These are phyloP conservation scores for Cadophora sp. DNA, from an alignment of 2,329 filamentous ascomycete species.

Conservation along the genomic window DNA sequence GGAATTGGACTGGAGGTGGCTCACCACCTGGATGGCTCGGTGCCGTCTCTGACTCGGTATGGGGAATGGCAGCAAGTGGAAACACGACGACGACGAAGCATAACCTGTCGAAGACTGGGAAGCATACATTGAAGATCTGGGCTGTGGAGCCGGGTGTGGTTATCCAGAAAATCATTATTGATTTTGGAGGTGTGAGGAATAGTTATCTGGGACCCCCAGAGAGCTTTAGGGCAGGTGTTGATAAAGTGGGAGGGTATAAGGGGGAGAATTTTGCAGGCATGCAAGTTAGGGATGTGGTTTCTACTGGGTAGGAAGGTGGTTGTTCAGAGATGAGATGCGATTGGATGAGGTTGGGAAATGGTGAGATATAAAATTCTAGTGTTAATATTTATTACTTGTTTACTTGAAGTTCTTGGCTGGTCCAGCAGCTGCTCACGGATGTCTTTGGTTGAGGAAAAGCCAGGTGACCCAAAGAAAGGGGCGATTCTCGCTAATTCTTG, in stretches of 20 bases:
- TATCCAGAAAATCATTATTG: constrained; percentile 50
- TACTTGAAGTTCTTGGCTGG: neutral
- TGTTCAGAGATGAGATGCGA: neutral
- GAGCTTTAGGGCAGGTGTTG: constrained; percentile 41
- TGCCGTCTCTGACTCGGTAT: constrained; percentile 40
- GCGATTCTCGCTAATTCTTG: neutral
- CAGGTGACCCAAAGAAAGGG: neutral
- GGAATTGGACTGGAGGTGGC: constrained; percentile 35
- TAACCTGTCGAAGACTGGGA: constrained; percentile 31
- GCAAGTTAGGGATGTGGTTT: constrained; percentile 20
- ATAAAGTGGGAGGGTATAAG: constrained; percentile 32
- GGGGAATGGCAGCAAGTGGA: constrained; percentile 37
- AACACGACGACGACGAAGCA: constrained; percentile 43
- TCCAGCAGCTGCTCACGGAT: no score
- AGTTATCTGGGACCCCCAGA: constrained; percentile 52
- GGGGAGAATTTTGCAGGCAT: constrained; percentile 37
- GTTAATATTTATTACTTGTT: constrained; percentile 9
- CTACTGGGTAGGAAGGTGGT: neutral
- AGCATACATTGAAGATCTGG: constrained; percentile 48
- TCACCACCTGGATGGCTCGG: constrained; percentile 36
- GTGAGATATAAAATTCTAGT: constrained; percentile 5
- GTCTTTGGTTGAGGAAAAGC: no score
- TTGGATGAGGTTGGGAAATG: neutral
- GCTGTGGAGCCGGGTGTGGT: constrained; percentile 47
- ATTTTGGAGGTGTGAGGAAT: constrained; percentile 49